These are phyloP conservation scores for Coemansia sp. DNA, from an alignment of 192 early-diverging fungal genomes.

Conservation along the genomic window DNA sequence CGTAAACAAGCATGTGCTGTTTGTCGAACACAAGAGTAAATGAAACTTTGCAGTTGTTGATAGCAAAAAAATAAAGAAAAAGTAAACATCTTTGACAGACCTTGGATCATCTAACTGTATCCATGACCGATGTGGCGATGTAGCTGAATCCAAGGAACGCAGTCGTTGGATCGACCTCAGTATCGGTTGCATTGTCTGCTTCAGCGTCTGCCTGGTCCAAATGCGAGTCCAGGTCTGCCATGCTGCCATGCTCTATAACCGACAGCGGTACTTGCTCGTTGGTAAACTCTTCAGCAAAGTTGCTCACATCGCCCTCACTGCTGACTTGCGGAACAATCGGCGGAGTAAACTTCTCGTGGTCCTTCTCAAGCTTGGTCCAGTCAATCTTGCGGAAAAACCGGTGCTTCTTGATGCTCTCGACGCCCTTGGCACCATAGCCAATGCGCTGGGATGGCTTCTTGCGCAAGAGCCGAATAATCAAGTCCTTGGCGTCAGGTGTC, in stretches of 20 bases:
- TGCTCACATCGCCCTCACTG: conserved; percentile 67
- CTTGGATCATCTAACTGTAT: conserved; percentile 16
- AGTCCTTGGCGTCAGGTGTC: conserved; percentile 73
- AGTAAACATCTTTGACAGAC: not conserved
- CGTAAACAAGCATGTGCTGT: conserved; percentile 85
- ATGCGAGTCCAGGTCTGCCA: not conserved
- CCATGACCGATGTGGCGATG: conserved; percentile 49
- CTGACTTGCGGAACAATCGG: conserved; percentile 66
- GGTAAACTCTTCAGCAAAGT: conserved; percentile 82
- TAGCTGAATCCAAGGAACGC: conserved; percentile 54
- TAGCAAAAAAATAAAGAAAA: not conserved
- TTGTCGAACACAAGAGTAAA: conserved; percentile 84
- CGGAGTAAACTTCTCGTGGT: conserved; percentile 55
- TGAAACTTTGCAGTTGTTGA: conserved; percentile 2
- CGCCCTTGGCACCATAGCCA: conserved; percentile 46
- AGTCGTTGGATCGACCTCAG: conserved; percentile 43
- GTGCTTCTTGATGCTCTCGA: conserved; percentile 55
- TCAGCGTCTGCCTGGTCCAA: not conserved
- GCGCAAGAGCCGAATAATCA: conserved; percentile 67
- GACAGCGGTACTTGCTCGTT: conserved; percentile 44
- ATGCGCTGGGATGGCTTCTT: conserved; percentile 63
- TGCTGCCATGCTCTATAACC: conserved; percentile 10
- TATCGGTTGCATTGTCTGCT: not conserved
- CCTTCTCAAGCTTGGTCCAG: conserved; percentile 61
- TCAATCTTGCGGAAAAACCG: conserved; percentile 75